These are phyloP conservation scores for Salvia rosmarinus DNA, from an alignment of 257 asterid genomes.

Conservation along the genomic window DNA sequence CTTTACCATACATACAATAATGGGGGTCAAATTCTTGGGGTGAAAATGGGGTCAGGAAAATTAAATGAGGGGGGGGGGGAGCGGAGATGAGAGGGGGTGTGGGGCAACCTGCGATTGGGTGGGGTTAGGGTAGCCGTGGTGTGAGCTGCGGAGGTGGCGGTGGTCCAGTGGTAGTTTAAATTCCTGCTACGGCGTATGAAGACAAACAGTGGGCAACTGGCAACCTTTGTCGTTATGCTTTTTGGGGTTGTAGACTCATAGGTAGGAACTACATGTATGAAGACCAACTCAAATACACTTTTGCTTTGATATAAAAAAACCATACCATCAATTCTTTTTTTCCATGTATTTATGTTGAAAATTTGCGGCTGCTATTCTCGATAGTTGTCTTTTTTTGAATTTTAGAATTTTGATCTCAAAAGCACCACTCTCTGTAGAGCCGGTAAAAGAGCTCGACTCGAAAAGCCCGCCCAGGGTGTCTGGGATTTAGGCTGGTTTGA, in stretches of 20 bases:
- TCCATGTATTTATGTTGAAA: too few relatives aligned
- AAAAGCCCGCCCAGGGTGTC: too few relatives aligned
- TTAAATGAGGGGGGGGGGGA: background rate
- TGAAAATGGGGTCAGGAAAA: conserved; percentile 4
- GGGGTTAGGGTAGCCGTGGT: conserved; percentile 44
- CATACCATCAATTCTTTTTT: too few relatives aligned
- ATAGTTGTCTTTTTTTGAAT: too few relatives aligned
- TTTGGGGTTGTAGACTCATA: background rate
- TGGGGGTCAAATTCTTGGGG: conserved; percentile 28
- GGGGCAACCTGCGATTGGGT: conserved; percentile 64
- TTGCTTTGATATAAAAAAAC: too few relatives aligned
- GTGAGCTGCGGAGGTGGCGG: conserved; percentile 45
- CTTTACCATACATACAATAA: conserved; percentile 36
- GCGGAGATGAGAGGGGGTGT: conserved; percentile 49
- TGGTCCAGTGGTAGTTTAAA: conserved; percentile 65
- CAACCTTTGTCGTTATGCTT: conserved; percentile 46
- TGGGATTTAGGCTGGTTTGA: too few relatives aligned
- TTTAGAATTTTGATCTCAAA: too few relatives aligned
- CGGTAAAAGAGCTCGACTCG: too few relatives aligned
- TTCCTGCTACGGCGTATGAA: conserved; percentile 46
- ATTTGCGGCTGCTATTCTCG: too few relatives aligned
- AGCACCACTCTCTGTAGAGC: too few relatives aligned
- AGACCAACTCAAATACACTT: too few relatives aligned
- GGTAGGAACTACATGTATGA: too few relatives aligned
- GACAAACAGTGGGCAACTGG: conserved; percentile 40